Evolutionary conservation across 2,329 filamentous ascomycete species (phyloP), one percentile per base, ranked within the genome.

Genomic region (Cercospora berteroae): DNA sequence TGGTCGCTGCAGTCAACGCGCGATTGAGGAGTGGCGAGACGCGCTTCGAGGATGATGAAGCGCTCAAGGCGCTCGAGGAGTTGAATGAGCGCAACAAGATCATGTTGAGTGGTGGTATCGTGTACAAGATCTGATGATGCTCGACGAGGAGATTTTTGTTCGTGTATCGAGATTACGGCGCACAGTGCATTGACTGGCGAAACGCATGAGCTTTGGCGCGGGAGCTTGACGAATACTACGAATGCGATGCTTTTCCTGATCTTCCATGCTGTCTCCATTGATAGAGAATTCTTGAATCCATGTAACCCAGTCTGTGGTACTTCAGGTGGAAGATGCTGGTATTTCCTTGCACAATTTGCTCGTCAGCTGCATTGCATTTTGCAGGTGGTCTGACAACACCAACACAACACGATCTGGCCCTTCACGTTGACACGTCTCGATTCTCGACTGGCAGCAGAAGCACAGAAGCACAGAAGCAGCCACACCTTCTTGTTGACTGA

Each of bases 41-140:
- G 13, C 80, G 84, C 42, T 99, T 97, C 80, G 85, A 83, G 27
- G 85, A 85, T 42, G 83, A 82, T 0, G 95, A 99, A 80, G 92
- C 91, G 0, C 82, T 90, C 66, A 87, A 89, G 78, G 94, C 93
- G 55, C 82, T 99, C 65, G 87, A 88, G 79, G 88, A 86, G 77
- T 89, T 99, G 87, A 90, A 92, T 74, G 89, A 91, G 71, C 84
- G 86, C 74, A 97, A 97, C 79, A 89, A 94, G 82, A 89, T 99
- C 77, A 99, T 99, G 91, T 88, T 77, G 62, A 80, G 78, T 62
- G 82, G 80, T 36, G 83, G 80, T 2, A 80, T 84, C 60, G 81
- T 84, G 66, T 85, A 84, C 71, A 84, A 84, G 80, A 76, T 81
- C n/a, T 81, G 70, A 72, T 66, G 59, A 36, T 12, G 13, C 18